Percentiles rank a stretch among this genome's conserved stretches.
Evolutionary conservation across 768 basidiomycete genomes (phyloP).

Genomic region (Exsudoporus frostii): DNA sequence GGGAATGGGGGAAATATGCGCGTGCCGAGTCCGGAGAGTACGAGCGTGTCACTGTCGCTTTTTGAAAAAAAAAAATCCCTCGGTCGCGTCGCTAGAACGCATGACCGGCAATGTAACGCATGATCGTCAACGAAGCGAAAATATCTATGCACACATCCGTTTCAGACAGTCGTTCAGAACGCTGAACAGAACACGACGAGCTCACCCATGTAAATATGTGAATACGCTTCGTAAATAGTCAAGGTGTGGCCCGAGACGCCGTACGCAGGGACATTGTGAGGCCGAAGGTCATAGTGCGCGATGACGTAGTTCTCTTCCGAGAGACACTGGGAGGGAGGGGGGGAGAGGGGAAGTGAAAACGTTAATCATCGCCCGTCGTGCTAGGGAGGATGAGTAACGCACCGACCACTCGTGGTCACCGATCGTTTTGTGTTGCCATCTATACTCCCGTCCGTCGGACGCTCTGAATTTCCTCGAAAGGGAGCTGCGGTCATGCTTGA

Average conservation of each 20-base stretch:
- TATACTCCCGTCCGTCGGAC: constrained; percentile 68
- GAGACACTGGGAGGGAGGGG: constrained; percentile 43
- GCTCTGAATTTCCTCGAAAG: constrained; percentile 65
- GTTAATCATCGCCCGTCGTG: constrained; percentile 3
- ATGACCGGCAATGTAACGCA: constrained; percentile 58
- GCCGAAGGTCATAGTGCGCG: constrained; percentile 64
- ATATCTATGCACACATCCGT: constrained; percentile 39
- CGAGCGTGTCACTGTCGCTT: background rate
- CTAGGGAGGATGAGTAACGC: constrained; percentile 30
- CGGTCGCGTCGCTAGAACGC: constrained; percentile 32
- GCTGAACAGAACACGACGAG: background rate
- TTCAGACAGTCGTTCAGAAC: constrained; percentile 5
- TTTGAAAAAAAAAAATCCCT: too few species aligned
- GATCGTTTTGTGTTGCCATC: constrained; percentile 56
- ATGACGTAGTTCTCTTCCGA: constrained; percentile 52
- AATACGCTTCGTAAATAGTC: constrained; percentile 55
- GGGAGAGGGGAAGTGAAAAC: too few species aligned
- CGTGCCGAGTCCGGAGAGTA: too few species aligned
- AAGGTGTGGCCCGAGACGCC: constrained; percentile 61
- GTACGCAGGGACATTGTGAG: constrained; percentile 51
- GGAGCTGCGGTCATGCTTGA: constrained; percentile 41
- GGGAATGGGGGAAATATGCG: background rate
- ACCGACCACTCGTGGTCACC: constrained; percentile 76
- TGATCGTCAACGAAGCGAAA: constrained; percentile 56
- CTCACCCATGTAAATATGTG: constrained; percentile 53